Percentiles rank a stretch among this genome's conserved stretches.
phyloP scores from a whole-genome alignment of 106 monocot species.

The Dendrobium nobile region DNA sequence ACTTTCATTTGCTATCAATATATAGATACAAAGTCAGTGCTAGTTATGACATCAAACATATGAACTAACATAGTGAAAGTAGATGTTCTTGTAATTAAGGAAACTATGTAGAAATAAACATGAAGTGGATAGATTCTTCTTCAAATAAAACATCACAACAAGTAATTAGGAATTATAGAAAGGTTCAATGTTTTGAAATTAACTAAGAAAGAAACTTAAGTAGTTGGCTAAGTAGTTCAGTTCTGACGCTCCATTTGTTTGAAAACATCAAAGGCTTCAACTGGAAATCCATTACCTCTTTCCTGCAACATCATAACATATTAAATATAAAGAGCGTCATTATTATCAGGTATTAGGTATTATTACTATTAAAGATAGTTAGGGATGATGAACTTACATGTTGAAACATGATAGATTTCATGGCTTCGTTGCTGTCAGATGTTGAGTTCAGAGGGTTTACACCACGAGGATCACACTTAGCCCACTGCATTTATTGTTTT shows the following conservation, averaged over 20 bases:
- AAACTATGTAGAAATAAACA: not conserved
- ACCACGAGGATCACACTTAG: slow-evolving; percentile 17
- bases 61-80: not conserved
- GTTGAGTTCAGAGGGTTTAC: not conserved
- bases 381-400: no score
- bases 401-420: not conserved
- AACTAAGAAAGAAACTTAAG: not conserved
- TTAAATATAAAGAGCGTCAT: no score
- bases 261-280: slow-evolving; percentile 35
- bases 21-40: not conserved
- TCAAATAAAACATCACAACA: not conserved
- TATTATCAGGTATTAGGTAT: no score
- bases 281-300: slow-evolving; percentile 14
- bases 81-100: not conserved
- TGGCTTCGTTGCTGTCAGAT: slow-evolving; percentile 3
- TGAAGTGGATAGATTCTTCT: not conserved
- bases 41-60: not conserved
- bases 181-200: not conserved
- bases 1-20: not conserved
- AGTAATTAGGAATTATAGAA: not conserved
- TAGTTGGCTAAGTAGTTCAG: not conserved
- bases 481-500: slow-evolving; percentile 13
- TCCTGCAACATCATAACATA: slow-evolving; percentile 20
- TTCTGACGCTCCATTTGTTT: slow-evolving; percentile 36
- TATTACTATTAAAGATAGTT: no score